phyloP scores from a whole-genome alignment of 139 green algal species.

The Pleodorina starrii region DNA sequence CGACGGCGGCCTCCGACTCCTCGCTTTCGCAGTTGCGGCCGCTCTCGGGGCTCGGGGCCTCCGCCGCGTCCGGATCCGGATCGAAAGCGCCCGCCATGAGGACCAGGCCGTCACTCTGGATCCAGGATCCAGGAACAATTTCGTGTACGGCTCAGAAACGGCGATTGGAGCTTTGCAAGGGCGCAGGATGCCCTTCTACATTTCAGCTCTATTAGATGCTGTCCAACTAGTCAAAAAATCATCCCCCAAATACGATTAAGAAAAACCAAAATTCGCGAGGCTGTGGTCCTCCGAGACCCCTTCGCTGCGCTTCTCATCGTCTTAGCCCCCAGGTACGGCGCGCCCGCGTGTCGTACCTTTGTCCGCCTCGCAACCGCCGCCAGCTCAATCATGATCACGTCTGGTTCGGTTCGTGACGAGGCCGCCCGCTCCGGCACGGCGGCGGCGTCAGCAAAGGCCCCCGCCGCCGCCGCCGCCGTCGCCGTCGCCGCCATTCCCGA shows the following conservation, averaged over 20 bases:
- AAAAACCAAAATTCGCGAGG: too few species aligned
- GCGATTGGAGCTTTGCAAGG: background rate
- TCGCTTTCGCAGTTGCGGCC: background rate
- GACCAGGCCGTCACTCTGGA: constrained; percentile 11
- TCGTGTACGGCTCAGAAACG: background rate
- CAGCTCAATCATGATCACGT: constrained; percentile 24
- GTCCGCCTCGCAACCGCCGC: constrained; percentile 25
- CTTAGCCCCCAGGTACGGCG: too few species aligned
- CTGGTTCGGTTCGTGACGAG: background rate
- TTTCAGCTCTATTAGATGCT: too few species aligned
- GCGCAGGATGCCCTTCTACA: background rate
- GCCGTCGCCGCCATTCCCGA: too few species aligned
- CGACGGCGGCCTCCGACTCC: background rate
- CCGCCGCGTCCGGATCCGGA: background rate
- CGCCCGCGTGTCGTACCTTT: background rate
- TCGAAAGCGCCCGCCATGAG: background rate
- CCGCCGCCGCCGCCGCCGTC: too few species aligned
- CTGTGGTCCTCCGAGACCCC: too few species aligned
- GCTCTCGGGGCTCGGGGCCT: too few species aligned
- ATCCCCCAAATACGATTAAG: too few species aligned
- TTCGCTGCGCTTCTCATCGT: too few species aligned
- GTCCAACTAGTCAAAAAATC: too few species aligned
- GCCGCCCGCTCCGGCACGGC: background rate
- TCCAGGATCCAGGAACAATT: too few species aligned
- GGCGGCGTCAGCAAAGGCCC: background rate